These are phyloP conservation scores for Syzygium malaccense DNA, from an alignment of 441 rosid species.

Conservation along the genomic window DNA sequence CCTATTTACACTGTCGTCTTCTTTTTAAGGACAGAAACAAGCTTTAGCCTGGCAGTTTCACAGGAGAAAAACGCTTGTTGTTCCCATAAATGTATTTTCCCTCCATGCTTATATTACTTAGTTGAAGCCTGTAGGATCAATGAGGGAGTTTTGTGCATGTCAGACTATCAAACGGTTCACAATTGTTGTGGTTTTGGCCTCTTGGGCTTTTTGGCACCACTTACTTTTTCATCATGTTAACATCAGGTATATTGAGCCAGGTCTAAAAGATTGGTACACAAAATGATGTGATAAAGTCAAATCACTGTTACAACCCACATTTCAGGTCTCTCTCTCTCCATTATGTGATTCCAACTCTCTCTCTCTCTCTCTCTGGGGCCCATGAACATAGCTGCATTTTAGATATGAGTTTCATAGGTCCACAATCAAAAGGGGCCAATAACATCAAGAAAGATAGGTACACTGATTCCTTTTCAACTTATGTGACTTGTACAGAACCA, in stretches of 20 bases:
- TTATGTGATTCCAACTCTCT: neutral
- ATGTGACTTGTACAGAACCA: neutral
- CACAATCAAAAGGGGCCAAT: neutral
- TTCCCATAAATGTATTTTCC: neutral
- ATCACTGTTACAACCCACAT: neutral
- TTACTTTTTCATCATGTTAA: too few species aligned
- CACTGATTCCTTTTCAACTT: neutral
- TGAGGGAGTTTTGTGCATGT: neutral
- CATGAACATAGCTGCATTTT: neutral
- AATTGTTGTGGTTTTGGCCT: neutral
- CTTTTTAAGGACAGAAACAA: neutral
- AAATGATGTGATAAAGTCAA: neutral
- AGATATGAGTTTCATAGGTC: neutral
- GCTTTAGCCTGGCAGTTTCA: neutral
- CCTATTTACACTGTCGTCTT: neutral
- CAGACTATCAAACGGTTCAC: neutral
- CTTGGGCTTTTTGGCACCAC: too few species aligned
- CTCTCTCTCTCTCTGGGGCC: neutral
- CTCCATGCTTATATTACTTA: neutral
- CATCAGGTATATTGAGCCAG: neutral
- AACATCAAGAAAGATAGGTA: neutral
- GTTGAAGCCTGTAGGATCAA: neutral
- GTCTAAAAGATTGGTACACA: neutral
- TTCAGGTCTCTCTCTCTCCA: neutral
- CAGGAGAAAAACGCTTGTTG: neutral